These are phyloP conservation scores for Venturia oleaginea DNA, from an alignment of 2,329 filamentous ascomycete genomes.

Conservation along the genomic window DNA sequence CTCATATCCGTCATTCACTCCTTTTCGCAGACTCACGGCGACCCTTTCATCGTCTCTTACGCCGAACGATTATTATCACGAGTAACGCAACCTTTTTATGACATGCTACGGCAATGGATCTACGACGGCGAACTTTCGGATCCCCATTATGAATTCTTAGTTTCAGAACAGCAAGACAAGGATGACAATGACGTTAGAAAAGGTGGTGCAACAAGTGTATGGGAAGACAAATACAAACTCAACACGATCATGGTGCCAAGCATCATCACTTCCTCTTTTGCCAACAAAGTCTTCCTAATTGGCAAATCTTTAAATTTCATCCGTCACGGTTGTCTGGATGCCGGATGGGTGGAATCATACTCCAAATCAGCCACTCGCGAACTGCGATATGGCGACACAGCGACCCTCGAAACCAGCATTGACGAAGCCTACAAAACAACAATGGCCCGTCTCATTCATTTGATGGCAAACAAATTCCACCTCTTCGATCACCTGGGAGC, in stretches of 20 bases:
- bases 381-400: constrained; percentile 84
- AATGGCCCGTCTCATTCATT: constrained; percentile 85
- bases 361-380: constrained; percentile 89
- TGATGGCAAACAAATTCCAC: constrained; percentile 94
- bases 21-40: constrained; percentile 88
- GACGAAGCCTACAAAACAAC: constrained; percentile 97
- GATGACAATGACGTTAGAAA: constrained; percentile 31
- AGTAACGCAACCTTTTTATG: constrained; percentile 91
- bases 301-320: constrained; percentile 98
- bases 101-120: constrained; percentile 93
- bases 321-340: constrained; percentile 86
- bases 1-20: constrained; percentile 88
- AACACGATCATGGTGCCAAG: constrained; percentile 80
- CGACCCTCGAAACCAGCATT: constrained; percentile 83
- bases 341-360: constrained; percentile 90
- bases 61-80: constrained; percentile 79
- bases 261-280: constrained; percentile 88
- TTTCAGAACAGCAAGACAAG: constrained; percentile 63
- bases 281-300: constrained; percentile 92
- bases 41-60: constrained; percentile 88
- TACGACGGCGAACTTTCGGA: constrained; percentile 98
- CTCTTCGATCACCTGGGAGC: constrained; percentile 87
- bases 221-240: constrained; percentile 95
- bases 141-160: constrained; percentile 91
- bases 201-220: constrained; percentile 73